Evolutionary conservation across 345 rosid species (phyloP), one percentile per base, ranked within the genome.

Genomic region (Capsella bursapastoris): DNA sequence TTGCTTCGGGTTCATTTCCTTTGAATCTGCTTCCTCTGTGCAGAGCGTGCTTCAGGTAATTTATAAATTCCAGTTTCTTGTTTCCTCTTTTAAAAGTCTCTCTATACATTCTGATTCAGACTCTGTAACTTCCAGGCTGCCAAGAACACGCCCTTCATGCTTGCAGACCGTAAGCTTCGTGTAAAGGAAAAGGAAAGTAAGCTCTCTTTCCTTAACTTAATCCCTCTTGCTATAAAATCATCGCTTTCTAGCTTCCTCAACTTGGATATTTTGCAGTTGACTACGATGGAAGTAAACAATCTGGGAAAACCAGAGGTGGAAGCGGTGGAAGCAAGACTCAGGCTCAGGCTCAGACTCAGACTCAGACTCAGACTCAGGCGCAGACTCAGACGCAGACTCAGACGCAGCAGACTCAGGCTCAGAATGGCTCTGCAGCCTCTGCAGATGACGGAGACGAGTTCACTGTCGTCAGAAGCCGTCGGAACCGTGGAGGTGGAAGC

Each of bases 131-230:
- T 28, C 16, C 41, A 77, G 81, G 81, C 81, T 59, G 73, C 73
- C 59, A 78, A 72, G 73, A 44, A 10, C 45, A 31, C 28, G 31
- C 80, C 76, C 27, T 77, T 77, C 77, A 34, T 52, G 64, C 77
- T 78, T 32, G 81, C 58, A 29, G 73, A 66, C 44, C 77, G 72
- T 59, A 78, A 72, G 45, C 81, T 78, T 27, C 69, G 81, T 50
- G 73, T 78, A 35, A 78, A 78, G 57, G 81, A 78, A 52, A 78
- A 78, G 58, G 59, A 72, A 66, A 77, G 81, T 7, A 66, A 66
- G 77, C 34, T 65, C 35, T 41, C 34, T 32, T 28, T 45, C 40
- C 35, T 51, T 18, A 40, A 28, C 40, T 11, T 40, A 40, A 40
- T 9, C 50, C 5, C 31, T 48, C 31, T 41, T 43, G 25, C 9